phyloP scores from a whole-genome alignment of 306 rosid species.

The Psophocarpus tetragonolobus region DNA sequence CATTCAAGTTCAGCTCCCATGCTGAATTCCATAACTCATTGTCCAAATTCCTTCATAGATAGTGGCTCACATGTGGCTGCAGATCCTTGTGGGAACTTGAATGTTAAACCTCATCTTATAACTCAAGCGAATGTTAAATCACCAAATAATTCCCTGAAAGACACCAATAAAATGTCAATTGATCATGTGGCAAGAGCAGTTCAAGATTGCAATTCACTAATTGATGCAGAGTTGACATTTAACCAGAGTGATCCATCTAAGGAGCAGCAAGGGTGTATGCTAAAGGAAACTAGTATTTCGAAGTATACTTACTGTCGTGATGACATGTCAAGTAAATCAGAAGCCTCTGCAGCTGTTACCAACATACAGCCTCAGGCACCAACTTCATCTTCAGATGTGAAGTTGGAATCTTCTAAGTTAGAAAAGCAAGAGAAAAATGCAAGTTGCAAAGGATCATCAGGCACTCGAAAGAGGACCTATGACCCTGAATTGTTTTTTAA shows the following conservation, averaged over 20 bases:
- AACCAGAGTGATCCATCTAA: slow-evolving; percentile 47
- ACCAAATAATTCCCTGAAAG: slow-evolving; percentile 40
- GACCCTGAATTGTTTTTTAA: slow-evolving; percentile 92
- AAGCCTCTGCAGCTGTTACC: slow-evolving; percentile 44
- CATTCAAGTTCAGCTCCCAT: slow-evolving; percentile 86
- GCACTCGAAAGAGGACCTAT: slow-evolving; percentile 67
- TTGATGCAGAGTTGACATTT: slow-evolving; percentile 39
- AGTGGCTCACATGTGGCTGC: slow-evolving; percentile 40
- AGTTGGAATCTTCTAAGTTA: slow-evolving; percentile 52
- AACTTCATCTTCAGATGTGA: slow-evolving; percentile 48
- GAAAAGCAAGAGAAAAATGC: slow-evolving; percentile 66
- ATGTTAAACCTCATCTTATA: slow-evolving; percentile 40
- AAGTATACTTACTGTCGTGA: slow-evolving; percentile 39
- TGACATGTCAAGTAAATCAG: slow-evolving; percentile 45
- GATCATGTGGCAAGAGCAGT: slow-evolving; percentile 42
- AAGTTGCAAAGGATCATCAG: slow-evolving; percentile 56
- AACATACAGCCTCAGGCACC: slow-evolving; percentile 49
- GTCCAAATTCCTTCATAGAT: slow-evolving; percentile 48
- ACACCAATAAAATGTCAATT: slow-evolving; percentile 36
- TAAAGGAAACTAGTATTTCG: slow-evolving; percentile 43
- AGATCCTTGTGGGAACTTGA: slow-evolving; percentile 41
- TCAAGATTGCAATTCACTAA: slow-evolving; percentile 41
- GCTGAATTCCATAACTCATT: slow-evolving; percentile 61
- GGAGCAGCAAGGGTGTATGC: slow-evolving; percentile 46
- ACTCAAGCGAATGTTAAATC: slow-evolving; percentile 44